These are phyloP conservation scores for Dactylellina parvicollis DNA, from an alignment of 2,329 filamentous ascomycete genomes.

Conservation along the genomic window DNA sequence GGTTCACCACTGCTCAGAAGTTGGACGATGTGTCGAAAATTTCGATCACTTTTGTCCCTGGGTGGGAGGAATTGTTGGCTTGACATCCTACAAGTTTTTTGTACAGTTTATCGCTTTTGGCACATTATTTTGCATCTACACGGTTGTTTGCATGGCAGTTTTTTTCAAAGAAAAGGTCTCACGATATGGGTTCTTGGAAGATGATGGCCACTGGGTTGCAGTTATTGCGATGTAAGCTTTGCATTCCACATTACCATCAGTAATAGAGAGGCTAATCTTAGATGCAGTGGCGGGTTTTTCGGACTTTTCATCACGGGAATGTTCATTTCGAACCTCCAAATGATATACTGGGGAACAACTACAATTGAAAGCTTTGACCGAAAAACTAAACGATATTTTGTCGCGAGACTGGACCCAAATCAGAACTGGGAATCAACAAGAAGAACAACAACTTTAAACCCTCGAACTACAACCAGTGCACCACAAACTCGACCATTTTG, in stretches of 20 bases:
- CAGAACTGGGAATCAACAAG: constrained; percentile 32
- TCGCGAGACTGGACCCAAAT: constrained; percentile 44
- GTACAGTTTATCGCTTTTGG: constrained; percentile 46
- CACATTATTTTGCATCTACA: constrained; percentile 43
- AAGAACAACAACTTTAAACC: constrained; percentile 24
- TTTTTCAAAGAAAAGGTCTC: constrained; percentile 43
- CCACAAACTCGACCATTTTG: constrained; percentile 43
- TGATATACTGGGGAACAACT: constrained; percentile 47
- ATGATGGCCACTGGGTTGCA: constrained; percentile 50
- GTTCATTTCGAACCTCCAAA: constrained; percentile 44
- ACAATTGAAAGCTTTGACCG: constrained; percentile 53
- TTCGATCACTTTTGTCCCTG: constrained; percentile 97
- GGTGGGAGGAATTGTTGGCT: constrained; percentile 88
- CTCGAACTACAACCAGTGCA: constrained; percentile 15
- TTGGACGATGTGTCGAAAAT: constrained; percentile 81
- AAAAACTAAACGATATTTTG: constrained; percentile 51
- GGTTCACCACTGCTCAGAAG: constrained; percentile 83
- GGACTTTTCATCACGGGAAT: constrained; percentile 49
- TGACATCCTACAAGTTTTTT: constrained; percentile 66
- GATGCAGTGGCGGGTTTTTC: constrained; percentile 46
- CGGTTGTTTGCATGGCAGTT: constrained; percentile 29
- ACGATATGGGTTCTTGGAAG: constrained; percentile 21
- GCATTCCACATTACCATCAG: neutral
- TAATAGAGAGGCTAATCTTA: constrained; percentile 6
- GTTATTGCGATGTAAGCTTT: constrained; percentile 45